Percentiles rank a stretch among this genome's conserved stretches.
Evolutionary conservation across 176 grass and related monocot species (phyloP).

Genomic region (Phyllostachys edulis): DNA sequence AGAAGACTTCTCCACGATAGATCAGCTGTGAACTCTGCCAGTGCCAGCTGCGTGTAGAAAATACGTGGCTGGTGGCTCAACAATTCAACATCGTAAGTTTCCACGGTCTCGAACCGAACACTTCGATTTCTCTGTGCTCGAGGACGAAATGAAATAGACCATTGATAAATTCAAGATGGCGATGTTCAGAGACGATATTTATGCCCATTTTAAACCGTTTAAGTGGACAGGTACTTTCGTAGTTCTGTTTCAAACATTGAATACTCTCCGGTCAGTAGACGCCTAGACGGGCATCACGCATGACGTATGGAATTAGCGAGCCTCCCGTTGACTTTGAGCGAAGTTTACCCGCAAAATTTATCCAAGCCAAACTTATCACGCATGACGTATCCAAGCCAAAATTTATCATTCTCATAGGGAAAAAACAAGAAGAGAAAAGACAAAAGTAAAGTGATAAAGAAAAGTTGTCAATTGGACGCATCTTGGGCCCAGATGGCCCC

Average conservation of each 20-base stretch:
- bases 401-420: neutral
- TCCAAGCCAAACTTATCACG: neutral
- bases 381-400: no score
- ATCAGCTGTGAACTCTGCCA: no score
- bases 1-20: no score
- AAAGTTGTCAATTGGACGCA: neutral
- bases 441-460: neutral
- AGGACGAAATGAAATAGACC: neutral
- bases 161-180: neutral
- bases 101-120: no score
- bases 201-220: neutral
- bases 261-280: neutral
- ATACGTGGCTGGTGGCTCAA: neutral
- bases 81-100: no score
- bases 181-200: neutral
- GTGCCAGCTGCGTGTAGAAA: neutral
- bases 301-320: slow-evolving; percentile 2
- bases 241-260: neutral
- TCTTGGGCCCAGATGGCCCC: no score
- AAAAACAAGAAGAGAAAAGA: neutral
- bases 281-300: neutral
- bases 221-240: neutral
- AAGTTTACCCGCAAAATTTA: no score
- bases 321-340: neutral
- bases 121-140: neutral